These are phyloP conservation scores for Peronosclerospora sorghi DNA, from an alignment of 352 stramenopile genomes.

Conservation along the genomic window DNA sequence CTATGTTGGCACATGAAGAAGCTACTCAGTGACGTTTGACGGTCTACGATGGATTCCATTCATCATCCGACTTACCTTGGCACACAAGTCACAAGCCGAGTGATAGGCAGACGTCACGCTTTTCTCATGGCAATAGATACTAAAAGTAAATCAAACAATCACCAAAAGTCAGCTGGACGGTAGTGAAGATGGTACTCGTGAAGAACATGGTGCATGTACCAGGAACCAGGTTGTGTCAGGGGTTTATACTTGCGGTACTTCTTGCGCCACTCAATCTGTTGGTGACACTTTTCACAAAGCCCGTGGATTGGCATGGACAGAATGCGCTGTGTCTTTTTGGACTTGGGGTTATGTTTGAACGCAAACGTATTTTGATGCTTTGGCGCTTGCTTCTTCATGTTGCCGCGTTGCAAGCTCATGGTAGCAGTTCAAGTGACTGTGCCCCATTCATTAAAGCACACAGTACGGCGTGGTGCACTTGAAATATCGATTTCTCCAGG, in stretches of 20 bases:
- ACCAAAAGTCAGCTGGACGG: too few species aligned
- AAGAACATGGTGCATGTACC: too few species aligned
- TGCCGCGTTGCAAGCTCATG: conserved; percentile 83
- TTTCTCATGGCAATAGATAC: conserved; percentile 88
- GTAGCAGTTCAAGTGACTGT: too few species aligned
- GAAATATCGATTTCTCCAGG: too few species aligned
- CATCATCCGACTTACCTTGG: conserved; percentile 41
- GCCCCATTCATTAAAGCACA: too few species aligned
- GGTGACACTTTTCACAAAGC: conserved; percentile 88
- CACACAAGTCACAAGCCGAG: conserved; percentile 86
- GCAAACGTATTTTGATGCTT: conserved; percentile 97
- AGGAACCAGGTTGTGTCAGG: conserved; percentile 88
- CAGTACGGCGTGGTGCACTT: too few species aligned
- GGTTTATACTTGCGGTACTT: conserved; percentile 99
- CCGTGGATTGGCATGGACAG: conserved; percentile 85
- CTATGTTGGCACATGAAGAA: conserved; percentile 7
- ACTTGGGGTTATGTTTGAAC: conserved; percentile 97
- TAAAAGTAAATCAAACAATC: conserved; percentile 16
- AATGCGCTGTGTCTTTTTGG: conserved; percentile 94
- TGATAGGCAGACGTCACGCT: conserved; percentile 92
- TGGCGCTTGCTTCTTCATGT: conserved; percentile 80
- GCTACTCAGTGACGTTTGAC: too few species aligned
- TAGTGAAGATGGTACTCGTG: too few species aligned
- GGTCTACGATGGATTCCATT: too few species aligned
- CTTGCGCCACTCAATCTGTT: conserved; percentile 98